Conservation (phyloP, 129 eudicot species). For the Rutidosis leptorrhynchoides region DNA sequence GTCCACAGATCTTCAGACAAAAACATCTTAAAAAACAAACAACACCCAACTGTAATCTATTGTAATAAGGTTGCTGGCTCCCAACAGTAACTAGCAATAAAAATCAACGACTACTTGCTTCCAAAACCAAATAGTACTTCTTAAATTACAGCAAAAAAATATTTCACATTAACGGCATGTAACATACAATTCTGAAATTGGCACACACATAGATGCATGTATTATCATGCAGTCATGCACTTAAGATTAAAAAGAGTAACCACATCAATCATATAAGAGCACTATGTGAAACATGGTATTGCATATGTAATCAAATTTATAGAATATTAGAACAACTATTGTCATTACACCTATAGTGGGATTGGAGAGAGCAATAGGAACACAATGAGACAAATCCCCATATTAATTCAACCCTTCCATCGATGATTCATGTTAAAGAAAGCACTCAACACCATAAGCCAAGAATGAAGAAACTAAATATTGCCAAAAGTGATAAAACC, state of each 20-base stretch:
- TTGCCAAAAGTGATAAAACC: slow-evolving; percentile 20
- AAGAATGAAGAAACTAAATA: slow-evolving; percentile 10
- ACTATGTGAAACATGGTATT: not conserved
- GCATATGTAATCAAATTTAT: not conserved
- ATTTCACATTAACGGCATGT: not conserved
- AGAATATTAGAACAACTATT: not conserved
- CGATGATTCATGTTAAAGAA: not conserved
- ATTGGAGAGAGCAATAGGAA: not conserved
- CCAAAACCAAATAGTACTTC: not conserved
- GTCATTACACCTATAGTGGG: not conserved
- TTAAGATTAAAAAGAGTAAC: not conserved
- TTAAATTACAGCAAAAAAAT: slow-evolving; percentile 1
- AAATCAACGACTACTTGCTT: slow-evolving; percentile 5
- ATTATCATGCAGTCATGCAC: not conserved
- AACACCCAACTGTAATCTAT: not conserved
- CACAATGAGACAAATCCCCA: not conserved
- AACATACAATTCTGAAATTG: not conserved
- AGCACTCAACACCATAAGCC: slow-evolving; percentile 12
- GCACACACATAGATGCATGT: not conserved
- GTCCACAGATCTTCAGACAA: too few relatives aligned
- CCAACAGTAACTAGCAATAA: slow-evolving; percentile 9
- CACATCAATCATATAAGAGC: not conserved
- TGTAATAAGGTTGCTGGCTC: not conserved
- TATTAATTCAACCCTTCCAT: slow-evolving; percentile 14
- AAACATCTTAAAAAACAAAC: too few relatives aligned